Conservation (phyloP, 177 flowering plant species). For the Vitis hybrid region DNA sequence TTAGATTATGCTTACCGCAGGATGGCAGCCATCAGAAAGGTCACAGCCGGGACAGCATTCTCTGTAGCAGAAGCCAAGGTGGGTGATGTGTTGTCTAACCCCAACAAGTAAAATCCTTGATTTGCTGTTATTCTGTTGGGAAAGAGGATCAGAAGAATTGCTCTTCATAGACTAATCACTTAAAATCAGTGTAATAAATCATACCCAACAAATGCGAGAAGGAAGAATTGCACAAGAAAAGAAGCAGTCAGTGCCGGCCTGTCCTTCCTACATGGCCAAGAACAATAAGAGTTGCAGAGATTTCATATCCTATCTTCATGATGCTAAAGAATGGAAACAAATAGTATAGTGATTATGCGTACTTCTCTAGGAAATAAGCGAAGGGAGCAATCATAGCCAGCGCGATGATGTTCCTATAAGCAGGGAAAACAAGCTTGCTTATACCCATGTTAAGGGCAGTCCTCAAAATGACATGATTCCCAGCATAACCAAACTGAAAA, state of each 20-base stretch:
- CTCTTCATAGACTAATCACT: too few species aligned
- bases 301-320: neutral
- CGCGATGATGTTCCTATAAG: conserved; percentile 28
- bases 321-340: too few species aligned
- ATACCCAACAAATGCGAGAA: conserved; percentile 31
- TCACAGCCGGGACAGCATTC: conserved; percentile 29
- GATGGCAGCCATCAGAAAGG: conserved; percentile 29
- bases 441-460: conserved; percentile 28
- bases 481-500: conserved; percentile 21
- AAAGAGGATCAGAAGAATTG: neutral
- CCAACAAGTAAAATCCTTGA: conserved; percentile 30
- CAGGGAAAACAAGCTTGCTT: conserved; percentile 33
- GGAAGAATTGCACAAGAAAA: conserved; percentile 22
- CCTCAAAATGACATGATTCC: conserved; percentile 22
- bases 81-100: conserved; percentile 30
- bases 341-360: neutral
- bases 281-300: neutral
- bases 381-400: conserved; percentile 19
- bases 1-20: conserved; percentile 8
- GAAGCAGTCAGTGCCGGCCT: conserved; percentile 19
- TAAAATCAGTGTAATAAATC: neutral
- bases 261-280: conserved; percentile 19
- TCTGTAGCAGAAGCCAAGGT: conserved; percentile 29
- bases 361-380: conserved; percentile 31
- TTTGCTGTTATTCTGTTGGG: conserved; percentile 24